Conservation (phyloP, 176 grass and related monocot species). For the Phyllostachys edulis region DNA sequence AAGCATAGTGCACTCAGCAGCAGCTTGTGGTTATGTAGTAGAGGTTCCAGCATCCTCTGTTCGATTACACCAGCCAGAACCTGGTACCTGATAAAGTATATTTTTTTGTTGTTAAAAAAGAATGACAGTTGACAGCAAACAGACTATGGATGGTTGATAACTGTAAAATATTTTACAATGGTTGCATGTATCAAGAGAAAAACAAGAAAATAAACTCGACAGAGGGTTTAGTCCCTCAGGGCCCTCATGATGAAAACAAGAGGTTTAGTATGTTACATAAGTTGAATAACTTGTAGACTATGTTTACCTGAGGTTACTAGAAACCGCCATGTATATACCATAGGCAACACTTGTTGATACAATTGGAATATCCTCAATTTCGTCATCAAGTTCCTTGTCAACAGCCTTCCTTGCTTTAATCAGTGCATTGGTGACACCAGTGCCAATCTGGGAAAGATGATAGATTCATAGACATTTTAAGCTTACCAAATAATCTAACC, state of each 20-base stretch:
- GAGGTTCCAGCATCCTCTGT: conserved; percentile 76
- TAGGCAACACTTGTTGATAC: conserved; percentile 69
- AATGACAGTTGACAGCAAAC: not conserved
- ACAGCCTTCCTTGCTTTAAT: conserved; percentile 61
- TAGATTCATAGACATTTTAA: not conserved
- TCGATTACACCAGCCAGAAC: conserved; percentile 73
- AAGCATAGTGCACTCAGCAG: conserved; percentile 67
- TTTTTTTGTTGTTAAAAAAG: not conserved
- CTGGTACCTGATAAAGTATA: conserved; percentile 61
- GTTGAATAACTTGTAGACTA: not conserved
- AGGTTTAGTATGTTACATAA: not conserved
- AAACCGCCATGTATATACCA: conserved; percentile 82
- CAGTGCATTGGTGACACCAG: conserved; percentile 57
- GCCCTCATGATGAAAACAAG: not conserved
- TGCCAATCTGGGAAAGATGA: conserved; percentile 54
- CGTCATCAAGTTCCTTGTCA: conserved; percentile 52
- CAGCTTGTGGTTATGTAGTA: conserved; percentile 76
- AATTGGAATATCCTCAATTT: conserved; percentile 58
- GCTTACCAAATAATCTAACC: not conserved
- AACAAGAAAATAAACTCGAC: not conserved
- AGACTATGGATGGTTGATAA: not conserved
- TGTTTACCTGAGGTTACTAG: conserved; percentile 83
- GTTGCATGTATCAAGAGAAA: not conserved
- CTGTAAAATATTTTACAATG: not conserved
- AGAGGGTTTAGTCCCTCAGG: not conserved